Conservation (phyloP, 1,284 basidiomycete species). For the Cystobasidium slooffiae region DNA sequence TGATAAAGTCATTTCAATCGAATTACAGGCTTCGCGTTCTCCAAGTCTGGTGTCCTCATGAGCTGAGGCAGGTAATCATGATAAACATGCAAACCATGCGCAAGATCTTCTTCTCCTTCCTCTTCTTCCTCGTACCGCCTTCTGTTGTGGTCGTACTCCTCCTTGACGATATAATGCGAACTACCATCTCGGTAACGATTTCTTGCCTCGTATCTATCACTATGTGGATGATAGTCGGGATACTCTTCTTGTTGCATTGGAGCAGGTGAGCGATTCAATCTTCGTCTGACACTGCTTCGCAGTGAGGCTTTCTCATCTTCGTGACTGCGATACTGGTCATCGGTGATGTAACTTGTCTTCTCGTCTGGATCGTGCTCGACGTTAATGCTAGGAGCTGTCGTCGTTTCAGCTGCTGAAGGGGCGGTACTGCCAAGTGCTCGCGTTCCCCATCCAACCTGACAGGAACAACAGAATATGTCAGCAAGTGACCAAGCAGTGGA, state of each 20-base stretch:
- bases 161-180: constrained; percentile 3
- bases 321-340: too few relatives aligned
- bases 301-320: too few relatives aligned
- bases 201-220: neutral
- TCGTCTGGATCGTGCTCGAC: constrained; percentile 13
- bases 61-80: constrained; percentile 36
- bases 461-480: neutral
- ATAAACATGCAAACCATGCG: constrained; percentile 18
- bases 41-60: constrained; percentile 22
- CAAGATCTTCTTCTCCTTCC: constrained; percentile 10
- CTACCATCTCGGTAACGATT: neutral
- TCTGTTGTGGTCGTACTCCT: neutral
- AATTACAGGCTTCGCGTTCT: constrained; percentile 24
- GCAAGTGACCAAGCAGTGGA: neutral
- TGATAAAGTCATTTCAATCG: constrained; percentile 6
- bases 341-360: neutral
- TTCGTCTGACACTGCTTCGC: too few relatives aligned
- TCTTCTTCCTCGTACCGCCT: neutral
- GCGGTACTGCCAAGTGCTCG: constrained; percentile 21
- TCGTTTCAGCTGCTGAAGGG: neutral
- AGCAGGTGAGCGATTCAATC: too few relatives aligned
- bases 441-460: constrained; percentile 33
- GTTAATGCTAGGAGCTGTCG: neutral
- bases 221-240: neutral
- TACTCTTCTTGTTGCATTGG: too few relatives aligned